Evolutionary conservation across 202 grass and related monocot species (phyloP), one percentile per base, ranked within the genome.

Genomic region (Hordeum pubiflorum): DNA sequence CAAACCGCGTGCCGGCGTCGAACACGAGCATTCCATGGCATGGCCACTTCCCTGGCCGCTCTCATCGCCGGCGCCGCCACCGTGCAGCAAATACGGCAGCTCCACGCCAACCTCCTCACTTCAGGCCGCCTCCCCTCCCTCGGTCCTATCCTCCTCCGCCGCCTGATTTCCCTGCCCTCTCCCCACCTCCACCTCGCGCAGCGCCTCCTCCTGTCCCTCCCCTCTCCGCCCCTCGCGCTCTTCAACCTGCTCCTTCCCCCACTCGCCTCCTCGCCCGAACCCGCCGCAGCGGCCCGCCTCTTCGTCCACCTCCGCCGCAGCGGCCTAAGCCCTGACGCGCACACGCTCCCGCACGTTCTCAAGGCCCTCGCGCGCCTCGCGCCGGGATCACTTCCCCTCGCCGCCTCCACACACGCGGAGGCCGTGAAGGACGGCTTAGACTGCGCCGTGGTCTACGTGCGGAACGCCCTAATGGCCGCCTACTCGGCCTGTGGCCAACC

Each of bases 321-420:
- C 12, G 79, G 61, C 0, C 65, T 87, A 10, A 58, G 81, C 79
- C 88, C 82, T 37, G 84, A 92, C 44, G 38, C 87, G 37, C 84
- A 95, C 63, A 88, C 86, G 20, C 82, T 87, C 63, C 86, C 84
- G 41, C 75, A 90, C 79, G 67, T 91, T 64, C 81, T 90, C 14
- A 86, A 86, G 74, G 83, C 83, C 18, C 83, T 83, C 17, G 64
- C 82, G 60, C 70, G 83, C 40, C 75, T 86, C 17, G 76, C 80
- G 13, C 54, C 70, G 18, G 58, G 52, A 0, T 82, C 60, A 56
- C 86, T 91, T 46, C 86, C 74, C 15, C 74, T 90, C 41, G 59
- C 83, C 17, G 61, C 91, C 12, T 92, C 88, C 72, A 86, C 81
- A 4, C 90, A 94, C 81, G 79, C 65, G 13, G 83, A 91, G 50